Percentiles rank a stretch among this genome's conserved stretches.
These are phyloP conservation scores for Zelonia costaricensis DNA, from an alignment of 208 protist species.

Conservation along the genomic window DNA sequence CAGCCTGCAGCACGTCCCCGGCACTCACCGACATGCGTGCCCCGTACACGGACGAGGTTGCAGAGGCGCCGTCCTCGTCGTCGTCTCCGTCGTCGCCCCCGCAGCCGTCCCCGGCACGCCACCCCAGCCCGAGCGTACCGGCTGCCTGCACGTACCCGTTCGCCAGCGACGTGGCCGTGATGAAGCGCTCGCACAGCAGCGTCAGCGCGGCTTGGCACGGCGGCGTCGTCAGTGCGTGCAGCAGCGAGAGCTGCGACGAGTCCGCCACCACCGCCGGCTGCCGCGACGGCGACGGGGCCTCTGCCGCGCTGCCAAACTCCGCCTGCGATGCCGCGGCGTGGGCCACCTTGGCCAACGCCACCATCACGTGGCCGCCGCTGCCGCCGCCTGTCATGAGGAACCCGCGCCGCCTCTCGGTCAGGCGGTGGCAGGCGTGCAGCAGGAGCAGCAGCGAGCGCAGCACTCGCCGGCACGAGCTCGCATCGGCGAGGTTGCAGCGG, in stretches of 20 bases:
- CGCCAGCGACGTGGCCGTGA: constrained; percentile 34
- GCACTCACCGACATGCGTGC: constrained; percentile 28
- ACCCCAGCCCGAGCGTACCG: constrained; percentile 16
- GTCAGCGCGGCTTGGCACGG: constrained; percentile 56
- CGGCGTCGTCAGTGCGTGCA: constrained; percentile 26
- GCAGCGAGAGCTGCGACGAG: constrained; percentile 19
- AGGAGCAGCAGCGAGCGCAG: constrained; percentile 49
- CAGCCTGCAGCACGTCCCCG: constrained; percentile 36
- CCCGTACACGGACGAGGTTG: constrained; percentile 13
- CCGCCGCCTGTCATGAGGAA: constrained; percentile 29
- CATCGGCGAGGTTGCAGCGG: constrained; percentile 55
- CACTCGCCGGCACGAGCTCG: constrained; percentile 50
- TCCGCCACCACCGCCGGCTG: constrained; percentile 21
- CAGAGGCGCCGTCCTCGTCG: constrained; percentile 3
- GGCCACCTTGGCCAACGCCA: constrained; percentile 35
- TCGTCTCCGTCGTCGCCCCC: constrained; percentile 11
- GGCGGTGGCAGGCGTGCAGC: constrained; percentile 46
- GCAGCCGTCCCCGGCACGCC: constrained; percentile 11
- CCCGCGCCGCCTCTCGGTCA: constrained; percentile 33
- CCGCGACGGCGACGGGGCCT: not conserved
- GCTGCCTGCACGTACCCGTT: constrained; percentile 55
- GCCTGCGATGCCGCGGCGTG: constrained; percentile 13
- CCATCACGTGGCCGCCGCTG: constrained; percentile 37
- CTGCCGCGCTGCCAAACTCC: not conserved
- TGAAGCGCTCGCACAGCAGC: constrained; percentile 46